Evolutionary conservation across 352 stramenopile species (phyloP), one percentile per base, ranked within the genome.

Genomic region (Plasmopara viticola): DNA sequence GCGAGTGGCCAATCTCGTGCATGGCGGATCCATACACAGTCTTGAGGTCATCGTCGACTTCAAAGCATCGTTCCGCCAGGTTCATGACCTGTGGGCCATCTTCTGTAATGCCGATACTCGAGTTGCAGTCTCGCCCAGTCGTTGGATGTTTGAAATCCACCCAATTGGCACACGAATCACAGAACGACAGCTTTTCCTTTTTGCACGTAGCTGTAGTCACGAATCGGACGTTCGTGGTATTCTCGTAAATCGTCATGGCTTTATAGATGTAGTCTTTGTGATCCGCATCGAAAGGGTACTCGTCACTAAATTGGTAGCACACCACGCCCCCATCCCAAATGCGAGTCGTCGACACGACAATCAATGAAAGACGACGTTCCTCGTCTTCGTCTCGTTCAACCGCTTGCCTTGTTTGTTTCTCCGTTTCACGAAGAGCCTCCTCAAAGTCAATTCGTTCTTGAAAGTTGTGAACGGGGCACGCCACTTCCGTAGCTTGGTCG

Each of bases 1-100:
- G 52, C 28, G 68, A 72, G 63, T 91, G 81, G n/a, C 77, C 72
- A 34, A 91, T 85, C 51, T 91, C 81, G 65, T 91, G 80, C 73
- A 91, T 87, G 60, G 76, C 74, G 44, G 78, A 80, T 13, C 80
- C 80, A 51, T 82, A 88, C 46, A 79, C 75, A 15, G 75, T 77
- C 66, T 88, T 88, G 42, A 86, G 68, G 25, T 70, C 60, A 58
- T 84, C 73, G 58, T 90, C 78, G 46, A 78, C 71, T 51, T 87
- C 75, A 44, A 89, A 89, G 63, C 78, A 89, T 13, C 78, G 78
- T 50, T 87, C 78, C 2, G 78, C 73, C 4, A 89, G 66, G 60
- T 85, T 82, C 74, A 90, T 84, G 51, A 72, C 70, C 62, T 90
- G 78, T 9, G 70, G 51, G 0, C 78, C 76, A 2, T 74, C 69